These are phyloP conservation scores for Colletotrichum sp. DNA, from an alignment of 2,329 filamentous ascomycete species.

Conservation along the genomic window DNA sequence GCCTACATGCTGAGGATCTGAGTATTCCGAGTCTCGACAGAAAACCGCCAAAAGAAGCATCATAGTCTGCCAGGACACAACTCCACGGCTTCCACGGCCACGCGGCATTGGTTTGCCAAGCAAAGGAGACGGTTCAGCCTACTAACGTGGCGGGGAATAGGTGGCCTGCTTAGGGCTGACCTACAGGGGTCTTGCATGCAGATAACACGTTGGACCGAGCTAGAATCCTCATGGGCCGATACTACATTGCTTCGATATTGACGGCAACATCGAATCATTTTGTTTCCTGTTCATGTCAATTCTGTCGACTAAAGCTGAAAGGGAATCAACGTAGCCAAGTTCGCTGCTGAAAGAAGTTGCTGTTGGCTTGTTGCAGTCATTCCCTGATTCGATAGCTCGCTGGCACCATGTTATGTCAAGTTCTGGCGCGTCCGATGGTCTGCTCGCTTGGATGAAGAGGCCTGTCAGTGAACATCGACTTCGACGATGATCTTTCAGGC, in stretches of 20 bases:
- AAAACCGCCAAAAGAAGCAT: background rate
- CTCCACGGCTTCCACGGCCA: background rate
- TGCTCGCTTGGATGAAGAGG: background rate
- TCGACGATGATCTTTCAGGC: background rate
- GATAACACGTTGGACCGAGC: background rate
- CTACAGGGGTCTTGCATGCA: background rate
- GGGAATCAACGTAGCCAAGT: background rate
- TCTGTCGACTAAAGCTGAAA: background rate
- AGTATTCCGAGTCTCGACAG: background rate
- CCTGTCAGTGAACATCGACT: background rate
- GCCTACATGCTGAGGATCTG: background rate
- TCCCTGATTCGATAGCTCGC: background rate
- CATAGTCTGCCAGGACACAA: background rate
- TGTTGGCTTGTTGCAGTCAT: background rate
- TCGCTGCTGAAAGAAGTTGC: background rate
- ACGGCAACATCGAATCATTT: background rate
- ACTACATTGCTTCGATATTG: background rate
- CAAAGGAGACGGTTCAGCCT: background rate
- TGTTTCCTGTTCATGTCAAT: background rate
- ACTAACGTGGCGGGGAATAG: constrained; percentile 27
- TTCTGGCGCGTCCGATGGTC: background rate
- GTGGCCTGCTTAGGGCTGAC: background rate
- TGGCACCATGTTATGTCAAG: background rate
- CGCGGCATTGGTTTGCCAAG: background rate
- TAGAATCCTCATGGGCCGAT: background rate